Evolutionary conservation across 1,284 basidiomycete genomes (phyloP).

Genomic region (Fistulina hepatica): DNA sequence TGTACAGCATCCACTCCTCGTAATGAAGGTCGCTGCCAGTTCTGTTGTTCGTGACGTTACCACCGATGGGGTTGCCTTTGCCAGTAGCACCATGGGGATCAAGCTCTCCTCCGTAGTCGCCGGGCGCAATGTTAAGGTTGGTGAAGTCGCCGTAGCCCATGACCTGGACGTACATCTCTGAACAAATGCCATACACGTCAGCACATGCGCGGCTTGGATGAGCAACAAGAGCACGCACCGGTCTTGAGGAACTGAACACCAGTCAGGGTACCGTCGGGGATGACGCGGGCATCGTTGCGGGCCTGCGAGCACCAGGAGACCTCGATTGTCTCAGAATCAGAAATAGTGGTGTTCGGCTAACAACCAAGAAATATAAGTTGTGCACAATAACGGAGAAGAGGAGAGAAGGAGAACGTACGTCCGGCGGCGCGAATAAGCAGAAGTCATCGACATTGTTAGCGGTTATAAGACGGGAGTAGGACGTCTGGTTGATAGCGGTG

Average conservation of each 20-base stretch:
- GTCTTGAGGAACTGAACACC: slow-evolving; percentile 48
- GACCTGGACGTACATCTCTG: slow-evolving; percentile 41
- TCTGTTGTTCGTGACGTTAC: slow-evolving; percentile 29
- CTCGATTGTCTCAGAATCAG: slow-evolving; percentile 35
- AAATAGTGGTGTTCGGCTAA: not conserved
- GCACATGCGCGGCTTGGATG: not conserved
- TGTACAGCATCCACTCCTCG: slow-evolving; percentile 30
- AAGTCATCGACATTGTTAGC: slow-evolving; percentile 33
- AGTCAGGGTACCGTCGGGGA: slow-evolving; percentile 41
- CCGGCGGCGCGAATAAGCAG: slow-evolving; percentile 31
- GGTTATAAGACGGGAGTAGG: slow-evolving; percentile 26
- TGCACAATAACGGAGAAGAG: slow-evolving; percentile 17
- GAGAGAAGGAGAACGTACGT: too few species aligned
- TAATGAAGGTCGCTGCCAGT: slow-evolving; percentile 24
- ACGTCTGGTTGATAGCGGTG: slow-evolving; percentile 30
- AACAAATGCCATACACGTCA: slow-evolving; percentile 3
- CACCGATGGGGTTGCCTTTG: slow-evolving; percentile 41
- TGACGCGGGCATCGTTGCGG: slow-evolving; percentile 47
- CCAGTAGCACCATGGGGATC: slow-evolving; percentile 53
- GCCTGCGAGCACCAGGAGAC: slow-evolving; percentile 63
- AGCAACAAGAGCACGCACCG: not conserved
- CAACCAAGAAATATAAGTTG: slow-evolving; percentile 22
- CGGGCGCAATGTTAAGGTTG: slow-evolving; percentile 37
- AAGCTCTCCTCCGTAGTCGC: slow-evolving; percentile 61
- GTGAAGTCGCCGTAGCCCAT: slow-evolving; percentile 54